These are phyloP conservation scores for Acacia confusa DNA, from an alignment of 306 rosid genomes.

Conservation along the genomic window DNA sequence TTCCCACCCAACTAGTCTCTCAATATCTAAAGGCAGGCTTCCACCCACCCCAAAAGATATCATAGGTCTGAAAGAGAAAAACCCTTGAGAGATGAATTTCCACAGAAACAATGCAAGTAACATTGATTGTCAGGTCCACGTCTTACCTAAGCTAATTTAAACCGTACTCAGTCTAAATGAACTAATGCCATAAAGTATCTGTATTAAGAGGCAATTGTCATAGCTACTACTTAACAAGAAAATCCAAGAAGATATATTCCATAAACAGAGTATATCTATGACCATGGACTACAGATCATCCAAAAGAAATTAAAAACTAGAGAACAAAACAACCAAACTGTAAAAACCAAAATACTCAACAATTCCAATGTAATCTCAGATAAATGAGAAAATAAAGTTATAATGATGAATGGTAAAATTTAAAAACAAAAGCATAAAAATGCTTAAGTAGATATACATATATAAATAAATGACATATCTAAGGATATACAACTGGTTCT, in stretches of 20 bases:
- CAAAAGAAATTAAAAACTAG: background rate
- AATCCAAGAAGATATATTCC: background rate
- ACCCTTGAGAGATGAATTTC: background rate
- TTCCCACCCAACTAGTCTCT: background rate
- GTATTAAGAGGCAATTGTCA: background rate
- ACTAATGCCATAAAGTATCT: background rate
- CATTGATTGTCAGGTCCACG: background rate
- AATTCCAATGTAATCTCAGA: background rate
- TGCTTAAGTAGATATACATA: background rate
- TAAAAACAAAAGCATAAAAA: background rate
- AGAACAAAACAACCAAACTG: background rate
- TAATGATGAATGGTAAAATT: background rate
- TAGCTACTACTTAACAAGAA: background rate
- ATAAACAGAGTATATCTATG: background rate
- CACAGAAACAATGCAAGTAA: background rate
- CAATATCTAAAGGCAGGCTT: background rate
- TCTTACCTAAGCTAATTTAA: background rate
- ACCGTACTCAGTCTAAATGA: background rate
- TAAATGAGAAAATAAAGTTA: background rate
- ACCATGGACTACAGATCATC: background rate
- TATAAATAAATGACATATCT: background rate
- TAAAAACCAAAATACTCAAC: background rate
- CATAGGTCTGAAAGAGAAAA: background rate
- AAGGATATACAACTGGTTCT: background rate
- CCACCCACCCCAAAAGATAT: background rate